A percentile compares a stretch with the other conserved stretches of the same genome.
Conservation (phyloP, 139 green algal species). For the Klebsormidium nitens region DNA sequence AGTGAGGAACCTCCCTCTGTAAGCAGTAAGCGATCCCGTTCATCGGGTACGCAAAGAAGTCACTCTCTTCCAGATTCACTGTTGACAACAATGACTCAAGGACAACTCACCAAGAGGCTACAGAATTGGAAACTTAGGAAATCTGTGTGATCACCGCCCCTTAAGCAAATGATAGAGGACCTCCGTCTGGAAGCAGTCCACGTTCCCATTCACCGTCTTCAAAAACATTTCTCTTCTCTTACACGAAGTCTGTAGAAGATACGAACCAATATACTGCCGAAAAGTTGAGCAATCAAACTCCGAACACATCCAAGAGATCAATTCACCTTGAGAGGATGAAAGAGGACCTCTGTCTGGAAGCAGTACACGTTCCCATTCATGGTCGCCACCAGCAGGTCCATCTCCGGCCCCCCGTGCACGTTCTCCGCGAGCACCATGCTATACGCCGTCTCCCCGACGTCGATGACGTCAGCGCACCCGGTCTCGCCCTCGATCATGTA, state of each 20-base stretch:
- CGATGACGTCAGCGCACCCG: conserved; percentile 77
- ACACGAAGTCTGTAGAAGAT: background rate
- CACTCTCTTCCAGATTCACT: too few relatives aligned
- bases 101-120: too few relatives aligned
- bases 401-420: conserved; percentile 55
- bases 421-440: conserved; percentile 87
- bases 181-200: too few relatives aligned
- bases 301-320: too few relatives aligned
- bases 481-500: conserved; percentile 75
- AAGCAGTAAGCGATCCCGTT: too few relatives aligned
- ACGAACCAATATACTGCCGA: background rate
- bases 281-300: background rate
- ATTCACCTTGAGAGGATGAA: conserved; percentile 69
- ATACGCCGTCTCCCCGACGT: conserved; percentile 80
- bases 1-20: too few relatives aligned
- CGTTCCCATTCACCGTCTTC: background rate
- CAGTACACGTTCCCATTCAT: conserved; percentile 93
- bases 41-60: too few relatives aligned
- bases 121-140: too few relatives aligned
- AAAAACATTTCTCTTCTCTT: background rate
- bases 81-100: too few relatives aligned
- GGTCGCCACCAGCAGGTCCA: conserved; percentile 84
- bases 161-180: too few relatives aligned
- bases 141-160: too few relatives aligned
- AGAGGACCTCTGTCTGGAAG: conserved; percentile 63